These are phyloP conservation scores for Rosa rugosa DNA, from an alignment of 306 rosid genomes.

Conservation along the genomic window DNA sequence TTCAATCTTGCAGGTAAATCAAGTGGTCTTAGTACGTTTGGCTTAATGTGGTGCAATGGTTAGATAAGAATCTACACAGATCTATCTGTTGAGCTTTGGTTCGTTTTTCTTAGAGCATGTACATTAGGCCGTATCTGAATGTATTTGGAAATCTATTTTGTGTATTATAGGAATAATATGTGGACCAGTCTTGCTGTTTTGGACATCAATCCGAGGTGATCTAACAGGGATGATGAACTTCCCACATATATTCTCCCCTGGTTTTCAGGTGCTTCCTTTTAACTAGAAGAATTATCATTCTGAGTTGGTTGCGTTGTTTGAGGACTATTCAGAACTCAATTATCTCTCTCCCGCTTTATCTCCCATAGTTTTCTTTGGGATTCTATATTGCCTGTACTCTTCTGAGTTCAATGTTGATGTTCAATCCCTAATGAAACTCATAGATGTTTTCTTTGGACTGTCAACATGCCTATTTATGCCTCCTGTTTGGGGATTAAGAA, in stretches of 20 bases:
- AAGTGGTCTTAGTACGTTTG: conserved; percentile 73
- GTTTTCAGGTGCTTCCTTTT: conserved; percentile 65
- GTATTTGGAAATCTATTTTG: conserved; percentile 8
- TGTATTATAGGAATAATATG: conserved; percentile 53
- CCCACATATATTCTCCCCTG: conserved; percentile 47
- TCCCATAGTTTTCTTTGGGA: neutral
- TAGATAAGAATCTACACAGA: conserved; percentile 25
- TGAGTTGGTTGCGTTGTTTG: neutral
- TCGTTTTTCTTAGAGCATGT: conserved; percentile 4
- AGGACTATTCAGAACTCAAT: conserved; percentile 1
- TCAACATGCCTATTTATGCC: neutral
- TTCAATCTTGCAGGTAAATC: conserved; percentile 55
- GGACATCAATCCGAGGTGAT: conserved; percentile 63
- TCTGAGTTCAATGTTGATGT: neutral
- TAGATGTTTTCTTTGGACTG: neutral
- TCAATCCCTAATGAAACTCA: neutral
- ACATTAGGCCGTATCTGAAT: conserved; percentile 11
- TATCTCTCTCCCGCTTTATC: neutral
- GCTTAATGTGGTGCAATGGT: conserved; percentile 93
- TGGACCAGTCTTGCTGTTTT: conserved; percentile 64
- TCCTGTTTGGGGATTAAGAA: neutral
- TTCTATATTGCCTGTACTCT: neutral
- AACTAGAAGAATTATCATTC: neutral
- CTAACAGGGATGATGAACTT: conserved; percentile 48
- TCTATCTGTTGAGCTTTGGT: neutral